Evolutionary conservation across 331 rosid species (phyloP).

Genomic region (Ulmus americana): DNA sequence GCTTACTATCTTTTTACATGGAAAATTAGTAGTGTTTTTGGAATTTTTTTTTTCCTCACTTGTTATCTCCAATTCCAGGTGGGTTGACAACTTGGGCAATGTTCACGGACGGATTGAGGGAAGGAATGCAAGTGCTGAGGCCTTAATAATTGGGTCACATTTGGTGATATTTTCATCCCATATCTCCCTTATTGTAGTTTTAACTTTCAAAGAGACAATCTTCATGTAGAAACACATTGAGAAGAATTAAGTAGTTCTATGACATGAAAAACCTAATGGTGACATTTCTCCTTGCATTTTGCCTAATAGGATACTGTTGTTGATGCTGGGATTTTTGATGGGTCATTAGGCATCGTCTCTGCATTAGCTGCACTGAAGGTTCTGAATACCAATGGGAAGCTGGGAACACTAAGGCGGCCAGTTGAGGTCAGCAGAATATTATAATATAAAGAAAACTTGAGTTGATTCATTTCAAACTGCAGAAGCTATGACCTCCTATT

Average conservation of each 20-base stretch:
- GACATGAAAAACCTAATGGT: neutral
- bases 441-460: neutral
- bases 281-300: slow-evolving; percentile 20
- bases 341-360: slow-evolving; percentile 70
- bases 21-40: slow-evolving; percentile 2
- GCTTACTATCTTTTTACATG: slow-evolving; percentile 36
- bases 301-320: slow-evolving; percentile 68
- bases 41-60: slow-evolving; percentile 27
- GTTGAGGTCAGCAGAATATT: slow-evolving; percentile 56
- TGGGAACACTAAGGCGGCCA: slow-evolving; percentile 61
- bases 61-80: slow-evolving; percentile 45
- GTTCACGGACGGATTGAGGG: slow-evolving; percentile 80
- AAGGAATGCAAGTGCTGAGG: slow-evolving; percentile 57
- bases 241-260: neutral
- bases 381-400: slow-evolving; percentile 45
- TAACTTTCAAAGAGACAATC: too few relatives aligned
- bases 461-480: neutral
- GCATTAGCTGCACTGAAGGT: slow-evolving; percentile 79
- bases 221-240: neutral
- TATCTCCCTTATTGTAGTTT: neutral
- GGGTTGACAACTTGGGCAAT: slow-evolving; percentile 89
- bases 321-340: slow-evolving; percentile 94
- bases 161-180: slow-evolving; percentile 42
- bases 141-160: slow-evolving; percentile 82
- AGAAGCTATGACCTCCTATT: neutral